A percentile compares a stretch with the other conserved stretches of the same genome.
Conservation (phyloP, 139 green algal species). For the Coccomyxa sp. region DNA sequence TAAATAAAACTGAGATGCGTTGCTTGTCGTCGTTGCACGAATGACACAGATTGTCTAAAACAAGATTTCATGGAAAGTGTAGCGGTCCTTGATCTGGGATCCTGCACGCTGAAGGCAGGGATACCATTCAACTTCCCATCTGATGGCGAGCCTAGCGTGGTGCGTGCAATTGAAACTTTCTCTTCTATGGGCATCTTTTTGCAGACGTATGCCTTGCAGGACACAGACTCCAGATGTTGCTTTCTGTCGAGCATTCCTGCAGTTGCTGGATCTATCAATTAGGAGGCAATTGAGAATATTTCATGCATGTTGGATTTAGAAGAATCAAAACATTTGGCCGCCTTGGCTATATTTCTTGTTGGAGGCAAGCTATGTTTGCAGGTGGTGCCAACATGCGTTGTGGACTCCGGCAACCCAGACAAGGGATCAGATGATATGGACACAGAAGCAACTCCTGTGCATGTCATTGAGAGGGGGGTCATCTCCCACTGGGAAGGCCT, state of each 20-base stretch:
- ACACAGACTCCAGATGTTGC: too few species aligned
- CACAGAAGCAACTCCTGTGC: too few species aligned
- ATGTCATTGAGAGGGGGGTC: neutral
- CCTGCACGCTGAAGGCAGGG: conserved; percentile 61
- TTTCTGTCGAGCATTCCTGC: too few species aligned
- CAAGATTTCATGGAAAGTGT: conserved; percentile 32
- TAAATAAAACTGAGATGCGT: too few species aligned
- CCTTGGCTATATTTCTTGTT: too few species aligned
- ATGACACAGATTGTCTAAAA: too few species aligned
- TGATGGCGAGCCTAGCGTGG: conserved; percentile 54
- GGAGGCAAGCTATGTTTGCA: neutral
- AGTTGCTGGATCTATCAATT: neutral
- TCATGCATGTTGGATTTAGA: neutral
- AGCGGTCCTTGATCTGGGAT: conserved; percentile 61
- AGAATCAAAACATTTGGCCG: neutral
- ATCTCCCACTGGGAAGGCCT: conserved; percentile 48
- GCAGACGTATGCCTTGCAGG: too few species aligned
- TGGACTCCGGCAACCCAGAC: neutral
- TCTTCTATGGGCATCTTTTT: neutral
- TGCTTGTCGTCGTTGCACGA: too few species aligned
- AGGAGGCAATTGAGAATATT: neutral
- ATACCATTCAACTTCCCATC: conserved; percentile 49
- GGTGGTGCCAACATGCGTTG: neutral
- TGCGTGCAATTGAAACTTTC: conserved; percentile 6
- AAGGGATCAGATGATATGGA: too few species aligned